Percentiles rank a stretch among this genome's conserved stretches.
Conservation (phyloP, 257 asterid genomes). For the Prunella vulgaris region DNA sequence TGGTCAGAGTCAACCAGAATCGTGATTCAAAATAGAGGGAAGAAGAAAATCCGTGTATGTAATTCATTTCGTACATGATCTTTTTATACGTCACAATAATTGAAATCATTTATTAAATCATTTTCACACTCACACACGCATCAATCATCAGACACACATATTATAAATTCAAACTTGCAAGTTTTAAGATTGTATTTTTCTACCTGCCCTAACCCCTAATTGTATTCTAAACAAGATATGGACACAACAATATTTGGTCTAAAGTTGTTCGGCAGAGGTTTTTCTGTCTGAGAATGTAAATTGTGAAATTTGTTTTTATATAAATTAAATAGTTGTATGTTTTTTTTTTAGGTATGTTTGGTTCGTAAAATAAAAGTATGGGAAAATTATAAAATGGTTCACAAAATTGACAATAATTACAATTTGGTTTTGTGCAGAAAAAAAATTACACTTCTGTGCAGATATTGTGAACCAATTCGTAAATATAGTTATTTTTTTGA, state of each 20-base stretch:
- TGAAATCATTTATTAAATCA: background rate
- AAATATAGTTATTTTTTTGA: too few relatives aligned
- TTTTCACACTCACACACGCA: constrained; percentile 23
- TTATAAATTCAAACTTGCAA: constrained; percentile 22
- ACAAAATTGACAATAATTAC: too few relatives aligned
- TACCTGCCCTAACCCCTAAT: constrained; percentile 1
- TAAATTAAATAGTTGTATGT: background rate
- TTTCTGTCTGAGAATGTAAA: background rate
- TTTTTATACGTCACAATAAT: background rate
- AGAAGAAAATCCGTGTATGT: constrained; percentile 20
- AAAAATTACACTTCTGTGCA: too few relatives aligned
- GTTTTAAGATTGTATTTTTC: constrained; percentile 11
- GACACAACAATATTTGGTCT: constrained; percentile 5
- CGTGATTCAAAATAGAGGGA: background rate
- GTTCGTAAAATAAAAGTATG: too few relatives aligned
- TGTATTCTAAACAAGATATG: background rate
- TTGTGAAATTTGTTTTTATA: background rate
- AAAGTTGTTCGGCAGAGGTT: background rate
- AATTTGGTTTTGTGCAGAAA: too few relatives aligned
- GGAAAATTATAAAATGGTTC: too few relatives aligned
- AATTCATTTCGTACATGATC: background rate
- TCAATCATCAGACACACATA: constrained; percentile 15
- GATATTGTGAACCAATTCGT: too few relatives aligned
- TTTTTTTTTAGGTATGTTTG: too few relatives aligned
- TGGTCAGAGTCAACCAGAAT: constrained; percentile 21